Percentiles rank a stretch among this genome's conserved stretches.
Conservation (phyloP, 2,329 filamentous ascomycete species). For the Trichoderma cornu-damae region DNA sequence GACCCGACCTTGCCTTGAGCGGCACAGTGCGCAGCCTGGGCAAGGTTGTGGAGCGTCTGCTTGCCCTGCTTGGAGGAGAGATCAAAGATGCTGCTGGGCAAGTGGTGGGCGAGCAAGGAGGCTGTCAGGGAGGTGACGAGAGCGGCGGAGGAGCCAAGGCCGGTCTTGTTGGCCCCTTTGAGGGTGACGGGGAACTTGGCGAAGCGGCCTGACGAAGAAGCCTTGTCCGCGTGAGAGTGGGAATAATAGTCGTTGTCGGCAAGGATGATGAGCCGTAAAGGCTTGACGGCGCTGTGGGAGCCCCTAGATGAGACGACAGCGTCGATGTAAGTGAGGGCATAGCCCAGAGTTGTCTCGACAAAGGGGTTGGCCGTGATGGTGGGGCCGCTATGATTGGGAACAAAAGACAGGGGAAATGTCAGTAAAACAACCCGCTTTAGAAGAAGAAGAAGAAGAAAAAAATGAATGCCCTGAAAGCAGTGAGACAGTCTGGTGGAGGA, state of each 20-base stretch:
- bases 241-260: slow-evolving; percentile 98
- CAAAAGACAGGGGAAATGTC: slow-evolving; percentile 1
- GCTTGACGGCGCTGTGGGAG: slow-evolving; percentile 49
- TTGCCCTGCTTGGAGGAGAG: slow-evolving; percentile 50
- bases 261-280: slow-evolving; percentile 75
- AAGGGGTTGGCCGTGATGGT: slow-evolving; percentile 64
- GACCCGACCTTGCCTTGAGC: slow-evolving; percentile 96
- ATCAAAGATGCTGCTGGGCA: slow-evolving; percentile 54
- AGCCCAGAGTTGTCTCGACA: slow-evolving; percentile 84
- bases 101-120: slow-evolving; percentile 70
- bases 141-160: slow-evolving; percentile 88
- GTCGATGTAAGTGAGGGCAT: slow-evolving; percentile 77
- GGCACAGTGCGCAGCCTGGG: slow-evolving; percentile 88
- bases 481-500: neutral
- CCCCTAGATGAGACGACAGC: slow-evolving; percentile 33
- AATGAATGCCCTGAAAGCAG: neutral
- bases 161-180: slow-evolving; percentile 83
- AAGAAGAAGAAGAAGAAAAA: neutral
- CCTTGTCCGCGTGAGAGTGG: slow-evolving; percentile 35
- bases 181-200: slow-evolving; percentile 72
- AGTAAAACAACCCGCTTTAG: neutral
- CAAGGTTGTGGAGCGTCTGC: slow-evolving; percentile 77
- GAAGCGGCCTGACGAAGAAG: slow-evolving; percentile 51
- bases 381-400: slow-evolving; percentile 37
- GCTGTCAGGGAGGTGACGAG: slow-evolving; percentile 84